A percentile compares a stretch with the other conserved stretches of the same genome.
Evolutionary conservation across 73 alveolate species (phyloP).

Genomic region (Stentor coeruleus): DNA sequence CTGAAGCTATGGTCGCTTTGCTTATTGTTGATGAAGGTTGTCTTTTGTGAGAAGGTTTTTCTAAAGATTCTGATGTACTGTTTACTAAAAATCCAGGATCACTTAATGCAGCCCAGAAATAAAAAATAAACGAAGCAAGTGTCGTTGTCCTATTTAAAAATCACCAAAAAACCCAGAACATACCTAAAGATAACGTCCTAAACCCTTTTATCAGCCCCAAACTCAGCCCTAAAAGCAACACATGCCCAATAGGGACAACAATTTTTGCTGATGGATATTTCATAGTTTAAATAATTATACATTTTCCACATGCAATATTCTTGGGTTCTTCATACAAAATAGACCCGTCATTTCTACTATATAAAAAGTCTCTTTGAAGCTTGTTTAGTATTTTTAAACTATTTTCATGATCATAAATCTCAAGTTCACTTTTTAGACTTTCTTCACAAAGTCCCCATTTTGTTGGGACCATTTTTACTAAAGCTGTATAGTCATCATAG

Average conservation of each 20-base stretch:
- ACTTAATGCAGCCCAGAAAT: not conserved
- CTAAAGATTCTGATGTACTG: not conserved
- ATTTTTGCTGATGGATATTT: too few relatives aligned
- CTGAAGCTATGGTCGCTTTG: not conserved
- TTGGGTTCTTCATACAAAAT: not conserved
- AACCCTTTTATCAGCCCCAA: not conserved
- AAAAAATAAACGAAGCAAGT: not conserved
- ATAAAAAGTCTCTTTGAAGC: not conserved
- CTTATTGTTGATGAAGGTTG: not conserved
- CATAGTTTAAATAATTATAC: not conserved
- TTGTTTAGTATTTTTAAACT: not conserved
- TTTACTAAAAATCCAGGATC: too few relatives aligned
- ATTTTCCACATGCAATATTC: not conserved
- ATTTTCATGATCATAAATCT: not conserved
- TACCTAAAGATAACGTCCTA: not conserved
- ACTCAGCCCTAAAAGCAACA: too few relatives aligned
- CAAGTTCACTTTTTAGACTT: not conserved
- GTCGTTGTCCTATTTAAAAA: not conserved
- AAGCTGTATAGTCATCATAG: not conserved
- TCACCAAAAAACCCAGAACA: slow-evolving; percentile 2
- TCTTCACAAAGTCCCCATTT: not conserved
- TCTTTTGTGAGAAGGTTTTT: not conserved
- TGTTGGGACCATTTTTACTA: not conserved
- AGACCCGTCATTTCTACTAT: not conserved
- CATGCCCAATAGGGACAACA: too few relatives aligned